phyloP scores from a whole-genome alignment of 2,329 filamentous ascomycete species.

The Cordyceps farinosa region DNA sequence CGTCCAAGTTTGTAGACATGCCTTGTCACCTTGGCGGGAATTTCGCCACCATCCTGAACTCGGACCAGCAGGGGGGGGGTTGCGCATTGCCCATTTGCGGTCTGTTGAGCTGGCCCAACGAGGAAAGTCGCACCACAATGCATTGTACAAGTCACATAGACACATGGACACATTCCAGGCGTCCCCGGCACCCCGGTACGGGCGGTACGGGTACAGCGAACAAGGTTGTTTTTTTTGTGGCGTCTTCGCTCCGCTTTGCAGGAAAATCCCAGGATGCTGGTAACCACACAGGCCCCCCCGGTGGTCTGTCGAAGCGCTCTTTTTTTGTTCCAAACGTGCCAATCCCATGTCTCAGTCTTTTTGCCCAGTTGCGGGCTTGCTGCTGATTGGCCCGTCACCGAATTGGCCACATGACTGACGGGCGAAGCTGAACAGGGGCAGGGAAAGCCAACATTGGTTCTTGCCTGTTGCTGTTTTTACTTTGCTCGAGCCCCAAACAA shows the following conservation, averaged over 20 bases:
- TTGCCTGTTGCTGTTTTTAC: no score
- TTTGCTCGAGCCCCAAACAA: no score
- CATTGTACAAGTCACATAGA: slow-evolving; percentile 14
- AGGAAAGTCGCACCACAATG: slow-evolving; percentile 3
- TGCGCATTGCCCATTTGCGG: neutral
- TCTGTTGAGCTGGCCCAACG: neutral
- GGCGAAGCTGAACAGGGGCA: neutral
- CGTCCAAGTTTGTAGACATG: slow-evolving; percentile 6
- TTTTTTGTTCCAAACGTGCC: no score
- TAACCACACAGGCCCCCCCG: neutral
- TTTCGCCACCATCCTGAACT: neutral
- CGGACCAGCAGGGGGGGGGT: neutral
- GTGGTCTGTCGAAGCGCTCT: neutral
- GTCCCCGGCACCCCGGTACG: slow-evolving; percentile 7
- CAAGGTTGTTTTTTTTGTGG: neutral
- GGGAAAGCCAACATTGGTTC: neutral
- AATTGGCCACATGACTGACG: neutral
- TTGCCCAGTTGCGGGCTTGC: neutral
- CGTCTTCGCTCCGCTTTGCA: neutral
- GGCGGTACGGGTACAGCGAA: neutral
- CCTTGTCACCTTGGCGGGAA: slow-evolving; percentile 2
- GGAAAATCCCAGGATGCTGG: neutral
- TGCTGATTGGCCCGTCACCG: neutral
- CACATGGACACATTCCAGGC: slow-evolving; percentile 9
- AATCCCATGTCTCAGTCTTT: neutral